Percentiles rank a stretch among this genome's conserved stretches.
Evolutionary conservation across 1,139 yeast genomes (phyloP).

Genomic region (Candida sp.): DNA sequence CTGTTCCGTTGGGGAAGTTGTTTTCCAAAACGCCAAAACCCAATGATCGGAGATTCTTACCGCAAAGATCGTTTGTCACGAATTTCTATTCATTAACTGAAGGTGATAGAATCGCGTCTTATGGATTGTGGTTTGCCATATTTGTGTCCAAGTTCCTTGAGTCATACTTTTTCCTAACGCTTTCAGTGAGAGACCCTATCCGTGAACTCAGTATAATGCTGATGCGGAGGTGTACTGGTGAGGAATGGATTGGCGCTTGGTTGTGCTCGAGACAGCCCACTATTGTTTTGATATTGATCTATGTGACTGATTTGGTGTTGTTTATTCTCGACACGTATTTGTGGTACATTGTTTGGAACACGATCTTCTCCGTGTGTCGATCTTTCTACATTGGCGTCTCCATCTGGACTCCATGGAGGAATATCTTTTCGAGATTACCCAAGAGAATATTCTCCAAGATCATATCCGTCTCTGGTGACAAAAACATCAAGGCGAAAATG

Average conservation of each 20-base stretch:
- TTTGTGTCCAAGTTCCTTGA: conserved; percentile 52
- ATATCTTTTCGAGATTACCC: conserved; percentile 54
- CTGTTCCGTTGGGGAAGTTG: conserved; percentile 50
- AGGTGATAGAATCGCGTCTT: conserved; percentile 42
- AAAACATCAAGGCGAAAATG: conserved; percentile 31
- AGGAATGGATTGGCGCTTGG: conserved; percentile 40
- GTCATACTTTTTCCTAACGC: conserved; percentile 54
- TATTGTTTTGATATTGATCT: conserved; percentile 40
- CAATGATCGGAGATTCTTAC: conserved; percentile 30
- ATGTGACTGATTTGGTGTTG: conserved; percentile 47
- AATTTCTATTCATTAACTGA: conserved; percentile 41
- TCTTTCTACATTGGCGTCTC: conserved; percentile 56
- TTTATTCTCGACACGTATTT: conserved; percentile 58
- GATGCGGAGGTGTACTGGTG: conserved; percentile 47
- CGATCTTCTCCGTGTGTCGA: conserved; percentile 51
- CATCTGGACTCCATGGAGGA: conserved; percentile 64
- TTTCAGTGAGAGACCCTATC: conserved; percentile 52
- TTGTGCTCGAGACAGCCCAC: conserved; percentile 45
- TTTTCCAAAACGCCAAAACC: conserved; percentile 25
- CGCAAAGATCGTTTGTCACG: conserved; percentile 40
- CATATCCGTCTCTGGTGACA: conserved; percentile 33
- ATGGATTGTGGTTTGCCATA: conserved; percentile 50
- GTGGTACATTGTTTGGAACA: conserved; percentile 61
- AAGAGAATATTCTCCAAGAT: conserved; percentile 53
- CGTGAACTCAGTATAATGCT: conserved; percentile 49